Conservation (phyloP, 2,329 filamentous ascomycete genomes). For the Drechslerella stenobrocha region DNA sequence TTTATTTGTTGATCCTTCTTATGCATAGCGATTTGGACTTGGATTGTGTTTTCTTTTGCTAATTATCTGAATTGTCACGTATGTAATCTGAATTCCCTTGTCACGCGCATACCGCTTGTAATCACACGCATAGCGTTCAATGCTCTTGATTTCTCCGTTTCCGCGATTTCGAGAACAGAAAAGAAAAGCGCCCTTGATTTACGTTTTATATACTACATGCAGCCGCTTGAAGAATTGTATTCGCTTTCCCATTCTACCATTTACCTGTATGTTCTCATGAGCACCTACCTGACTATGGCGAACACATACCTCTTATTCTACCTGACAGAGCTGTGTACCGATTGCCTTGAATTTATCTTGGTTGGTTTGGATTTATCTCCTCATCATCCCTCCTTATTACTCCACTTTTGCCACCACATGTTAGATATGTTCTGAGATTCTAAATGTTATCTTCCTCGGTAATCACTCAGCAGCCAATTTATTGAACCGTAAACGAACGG, state of each 20-base stretch:
- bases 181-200: conserved; percentile 20
- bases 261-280: conserved; percentile 24
- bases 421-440: no score
- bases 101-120: conserved; percentile 40
- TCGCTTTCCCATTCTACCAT: neutral
- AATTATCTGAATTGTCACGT: neutral
- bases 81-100: conserved; percentile 10
- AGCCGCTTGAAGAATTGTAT: neutral
- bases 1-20: conserved; percentile 13
- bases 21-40: conserved; percentile 48
- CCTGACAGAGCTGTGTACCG: conserved; percentile 5
- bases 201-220: neutral
- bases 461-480: no score
- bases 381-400: no score
- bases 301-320: conserved; percentile 31
- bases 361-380: no score
- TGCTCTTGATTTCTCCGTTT: conserved; percentile 7
- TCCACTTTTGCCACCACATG: no score
- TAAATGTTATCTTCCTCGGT: no score
- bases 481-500: no score
- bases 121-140: conserved; percentile 26
- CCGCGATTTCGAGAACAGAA: conserved; percentile 3
- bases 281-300: conserved; percentile 29
- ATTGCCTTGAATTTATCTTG: no score
- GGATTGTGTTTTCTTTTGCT: conserved; percentile 25